Percentiles rank a stretch among this genome's conserved stretches.
Evolutionary conservation across 306 rosid genomes (phyloP).

Genomic region (Begonia peltatifolia): DNA sequence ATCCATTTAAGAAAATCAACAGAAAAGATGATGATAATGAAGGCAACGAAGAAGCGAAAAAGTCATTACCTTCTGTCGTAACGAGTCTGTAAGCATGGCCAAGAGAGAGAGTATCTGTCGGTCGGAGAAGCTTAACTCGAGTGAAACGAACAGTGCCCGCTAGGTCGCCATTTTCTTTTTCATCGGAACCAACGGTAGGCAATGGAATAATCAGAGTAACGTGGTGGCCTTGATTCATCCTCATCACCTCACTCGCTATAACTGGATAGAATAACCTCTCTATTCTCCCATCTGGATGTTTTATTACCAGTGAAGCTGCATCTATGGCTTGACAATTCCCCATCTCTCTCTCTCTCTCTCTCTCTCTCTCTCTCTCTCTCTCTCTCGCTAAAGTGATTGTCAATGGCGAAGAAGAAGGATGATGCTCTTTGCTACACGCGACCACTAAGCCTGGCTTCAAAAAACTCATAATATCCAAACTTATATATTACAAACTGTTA

Average conservation of each 20-base stretch:
- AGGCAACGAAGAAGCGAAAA: not conserved
- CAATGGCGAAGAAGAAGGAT: too few species aligned
- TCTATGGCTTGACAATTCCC: slow-evolving; percentile 4
- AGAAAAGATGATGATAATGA: slow-evolving; percentile 3
- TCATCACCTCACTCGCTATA: not conserved
- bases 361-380: slow-evolving; percentile 5
- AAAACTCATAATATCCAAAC: too few species aligned
- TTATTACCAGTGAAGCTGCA: not conserved
- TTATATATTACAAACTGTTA: too few species aligned
- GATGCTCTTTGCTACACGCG: too few species aligned
- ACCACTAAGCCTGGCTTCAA: too few species aligned
- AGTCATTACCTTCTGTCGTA: slow-evolving; percentile 4
- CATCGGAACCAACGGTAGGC: not conserved
- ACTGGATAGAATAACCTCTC: not conserved
- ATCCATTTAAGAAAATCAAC: not conserved
- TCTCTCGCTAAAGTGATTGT: not conserved
- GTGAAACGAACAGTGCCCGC: not conserved
- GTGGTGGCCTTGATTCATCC: slow-evolving; percentile 1
- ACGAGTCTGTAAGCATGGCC: slow-evolving; percentile 3
- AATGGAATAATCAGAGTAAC: not conserved
- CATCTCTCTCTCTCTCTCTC: slow-evolving; percentile 5
- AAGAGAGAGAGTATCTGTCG: slow-evolving; percentile 1
- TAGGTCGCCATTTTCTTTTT: not conserved
- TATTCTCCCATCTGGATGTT: slow-evolving; percentile 1
- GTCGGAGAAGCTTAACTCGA: slow-evolving; percentile 3